phyloP scores from a whole-genome alignment of 805 yeast genomes.

The Myxozyma neotropica region DNA sequence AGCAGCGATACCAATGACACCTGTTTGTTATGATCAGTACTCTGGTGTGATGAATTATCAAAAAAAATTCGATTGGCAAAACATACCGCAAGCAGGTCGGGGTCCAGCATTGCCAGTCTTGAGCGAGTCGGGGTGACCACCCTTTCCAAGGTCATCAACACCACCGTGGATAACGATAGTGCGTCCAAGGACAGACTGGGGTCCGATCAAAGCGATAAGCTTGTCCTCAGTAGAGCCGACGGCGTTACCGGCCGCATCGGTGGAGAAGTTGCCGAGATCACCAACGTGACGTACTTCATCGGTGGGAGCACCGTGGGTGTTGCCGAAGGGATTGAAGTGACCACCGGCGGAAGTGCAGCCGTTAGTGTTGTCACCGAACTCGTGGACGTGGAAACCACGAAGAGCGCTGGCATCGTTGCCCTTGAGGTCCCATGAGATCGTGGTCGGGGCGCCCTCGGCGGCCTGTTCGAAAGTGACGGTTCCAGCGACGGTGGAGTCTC shows the following conservation, averaged over 20 bases:
- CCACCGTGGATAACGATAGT: slow-evolving; percentile 89
- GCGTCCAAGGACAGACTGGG: slow-evolving; percentile 84
- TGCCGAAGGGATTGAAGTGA: slow-evolving; percentile 89
- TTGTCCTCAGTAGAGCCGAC: slow-evolving; percentile 83
- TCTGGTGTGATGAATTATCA: background rate
- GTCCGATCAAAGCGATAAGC: slow-evolving; percentile 80
- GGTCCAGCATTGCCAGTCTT: slow-evolving; percentile 95
- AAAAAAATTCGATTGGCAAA: too few species aligned
- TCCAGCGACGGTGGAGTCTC: slow-evolving; percentile 89
- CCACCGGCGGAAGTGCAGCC: slow-evolving; percentile 99
- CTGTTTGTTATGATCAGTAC: slow-evolving; percentile 2
- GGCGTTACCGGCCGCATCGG: slow-evolving; percentile 87
- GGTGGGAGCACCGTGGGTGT: slow-evolving; percentile 90
- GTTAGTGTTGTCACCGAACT: slow-evolving; percentile 98
- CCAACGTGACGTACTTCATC: slow-evolving; percentile 84
- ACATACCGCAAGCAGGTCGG: slow-evolving; percentile 92
- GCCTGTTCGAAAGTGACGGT: slow-evolving; percentile 83
- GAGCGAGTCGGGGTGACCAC: slow-evolving; percentile 82
- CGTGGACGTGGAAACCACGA: slow-evolving; percentile 98
- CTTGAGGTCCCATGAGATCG: slow-evolving; percentile 80
- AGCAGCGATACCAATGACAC: slow-evolving; percentile 38
- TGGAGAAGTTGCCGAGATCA: slow-evolving; percentile 91
- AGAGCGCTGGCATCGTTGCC: slow-evolving; percentile 88
- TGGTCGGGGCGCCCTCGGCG: slow-evolving; percentile 78
- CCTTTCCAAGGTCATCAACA: slow-evolving; percentile 86